Evolutionary conservation across 176 grass and related monocot genomes (phyloP).

Genomic region (Juncus inflexus): DNA sequence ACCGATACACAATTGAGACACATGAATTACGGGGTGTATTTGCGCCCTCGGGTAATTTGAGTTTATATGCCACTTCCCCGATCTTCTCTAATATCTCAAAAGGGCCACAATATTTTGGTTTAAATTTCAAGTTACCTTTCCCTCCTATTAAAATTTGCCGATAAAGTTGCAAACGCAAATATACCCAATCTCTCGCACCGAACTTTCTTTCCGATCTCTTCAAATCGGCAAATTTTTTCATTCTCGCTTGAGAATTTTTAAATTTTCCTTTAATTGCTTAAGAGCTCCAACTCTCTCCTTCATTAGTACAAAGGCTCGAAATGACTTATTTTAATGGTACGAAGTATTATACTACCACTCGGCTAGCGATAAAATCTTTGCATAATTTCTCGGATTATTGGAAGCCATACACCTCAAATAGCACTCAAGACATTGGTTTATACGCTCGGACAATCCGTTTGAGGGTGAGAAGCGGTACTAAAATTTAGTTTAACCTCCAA

Average conservation of each 20-base stretch:
- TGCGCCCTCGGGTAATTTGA: not conserved
- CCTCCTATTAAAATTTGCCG: not conserved
- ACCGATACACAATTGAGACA: not conserved
- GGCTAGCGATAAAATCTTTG: not conserved
- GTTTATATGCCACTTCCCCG: not conserved
- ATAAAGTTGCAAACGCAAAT: not conserved
- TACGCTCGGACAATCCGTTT: not conserved
- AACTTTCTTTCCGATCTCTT: not conserved
- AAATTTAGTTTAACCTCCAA: not conserved
- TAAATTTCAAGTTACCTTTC: not conserved
- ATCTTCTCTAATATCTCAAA: not conserved
- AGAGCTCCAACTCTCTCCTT: not conserved
- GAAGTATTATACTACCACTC: constrained; percentile 3
- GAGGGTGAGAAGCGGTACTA: constrained; percentile 1
- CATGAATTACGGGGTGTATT: not conserved
- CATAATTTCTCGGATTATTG: not conserved
- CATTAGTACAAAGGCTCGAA: not conserved
- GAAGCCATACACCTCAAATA: not conserved
- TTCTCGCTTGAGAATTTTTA: not conserved
- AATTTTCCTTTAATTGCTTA: not conserved
- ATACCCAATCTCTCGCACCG: not conserved
- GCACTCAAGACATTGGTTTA: not conserved
- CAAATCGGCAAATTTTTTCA: not conserved
- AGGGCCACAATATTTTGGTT: not conserved
- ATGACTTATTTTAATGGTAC: not conserved